Percentiles rank a stretch among this genome's conserved stretches.
phyloP scores from a whole-genome alignment of 2,329 filamentous ascomycete species.

The Ascochyta clinopodiicola region DNA sequence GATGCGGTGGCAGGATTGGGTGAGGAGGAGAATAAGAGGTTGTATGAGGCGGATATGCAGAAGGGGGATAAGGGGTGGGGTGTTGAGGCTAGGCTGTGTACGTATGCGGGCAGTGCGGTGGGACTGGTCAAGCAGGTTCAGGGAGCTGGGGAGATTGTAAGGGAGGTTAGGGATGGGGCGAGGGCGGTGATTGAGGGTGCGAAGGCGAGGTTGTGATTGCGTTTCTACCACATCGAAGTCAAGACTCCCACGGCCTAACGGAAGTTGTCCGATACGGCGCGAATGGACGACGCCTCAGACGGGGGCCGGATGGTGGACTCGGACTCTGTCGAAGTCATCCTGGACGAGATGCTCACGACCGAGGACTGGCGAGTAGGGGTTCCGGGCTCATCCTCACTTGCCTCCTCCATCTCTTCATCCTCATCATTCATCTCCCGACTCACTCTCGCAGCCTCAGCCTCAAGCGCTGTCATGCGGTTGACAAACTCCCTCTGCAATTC shows the following conservation, averaged over 20 bases:
- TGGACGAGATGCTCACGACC: constrained; percentile 31
- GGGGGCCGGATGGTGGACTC: constrained; percentile 20
- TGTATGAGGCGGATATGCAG: constrained; percentile 57
- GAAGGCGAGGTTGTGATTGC: not conserved
- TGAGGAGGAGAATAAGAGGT: constrained; percentile 53
- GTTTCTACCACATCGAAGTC: not conserved
- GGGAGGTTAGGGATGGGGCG: constrained; percentile 53
- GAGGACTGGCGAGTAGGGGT: constrained; percentile 27
- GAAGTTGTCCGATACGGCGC: constrained; percentile 38
- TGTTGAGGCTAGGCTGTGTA: constrained; percentile 60
- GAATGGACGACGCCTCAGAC: constrained; percentile 30
- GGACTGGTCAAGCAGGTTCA: constrained; percentile 62
- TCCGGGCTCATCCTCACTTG: constrained; percentile 16
- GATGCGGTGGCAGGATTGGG: constrained; percentile 51
- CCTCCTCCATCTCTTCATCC: constrained; percentile 24
- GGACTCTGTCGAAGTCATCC: constrained; percentile 23
- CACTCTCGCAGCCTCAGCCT: constrained; percentile 50
- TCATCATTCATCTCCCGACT: constrained; percentile 20
- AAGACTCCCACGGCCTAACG: constrained; percentile 1
- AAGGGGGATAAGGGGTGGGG: constrained; percentile 62
- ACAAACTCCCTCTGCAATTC: constrained; percentile 79
- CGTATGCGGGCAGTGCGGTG: constrained; percentile 68
- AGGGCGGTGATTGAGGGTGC: constrained; percentile 34
- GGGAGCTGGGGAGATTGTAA: constrained; percentile 60
- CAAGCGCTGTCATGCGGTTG: constrained; percentile 70